These are phyloP conservation scores for Fistulifera solaris DNA, from an alignment of 108 stramenopile genomes.

Conservation along the genomic window DNA sequence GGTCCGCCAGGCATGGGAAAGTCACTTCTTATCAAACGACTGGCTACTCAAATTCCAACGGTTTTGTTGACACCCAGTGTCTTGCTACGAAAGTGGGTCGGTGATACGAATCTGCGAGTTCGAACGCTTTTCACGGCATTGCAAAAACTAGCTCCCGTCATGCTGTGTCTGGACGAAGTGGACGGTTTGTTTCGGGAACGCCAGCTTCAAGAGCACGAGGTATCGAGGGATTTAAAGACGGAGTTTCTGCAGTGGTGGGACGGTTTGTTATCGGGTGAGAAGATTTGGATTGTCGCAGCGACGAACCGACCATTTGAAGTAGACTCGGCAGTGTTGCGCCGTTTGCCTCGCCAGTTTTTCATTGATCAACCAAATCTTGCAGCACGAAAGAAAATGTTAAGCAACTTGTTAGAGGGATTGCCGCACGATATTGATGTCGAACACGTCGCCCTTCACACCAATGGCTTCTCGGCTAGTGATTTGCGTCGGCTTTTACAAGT, in stretches of 20 bases:
- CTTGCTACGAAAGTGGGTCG: slow-evolving; percentile 87
- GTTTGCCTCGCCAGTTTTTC: slow-evolving; percentile 75
- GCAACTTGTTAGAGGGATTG: slow-evolving; percentile 19
- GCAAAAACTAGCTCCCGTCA: slow-evolving; percentile 45
- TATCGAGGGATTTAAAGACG: slow-evolving; percentile 86
- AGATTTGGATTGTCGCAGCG: slow-evolving; percentile 64
- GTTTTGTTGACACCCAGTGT: slow-evolving; percentile 85
- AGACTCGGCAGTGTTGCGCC: slow-evolving; percentile 82
- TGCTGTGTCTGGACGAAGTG: slow-evolving; percentile 92
- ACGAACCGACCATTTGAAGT: slow-evolving; percentile 95
- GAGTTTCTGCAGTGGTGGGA: slow-evolving; percentile 97
- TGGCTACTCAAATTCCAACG: slow-evolving; percentile 79
- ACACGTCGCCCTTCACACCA: slow-evolving; percentile 29
- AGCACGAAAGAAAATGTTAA: slow-evolving; percentile 56
- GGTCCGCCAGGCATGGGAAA: slow-evolving; percentile 96
- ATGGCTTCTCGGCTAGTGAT: slow-evolving; percentile 63
- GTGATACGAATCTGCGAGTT: slow-evolving; percentile 89
- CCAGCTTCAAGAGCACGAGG: slow-evolving; percentile 80
- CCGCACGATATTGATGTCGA: slow-evolving; percentile 23
- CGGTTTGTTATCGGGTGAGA: slow-evolving; percentile 14
- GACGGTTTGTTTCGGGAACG: slow-evolving; percentile 86
- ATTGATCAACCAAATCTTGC: slow-evolving; percentile 75
- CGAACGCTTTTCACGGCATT: slow-evolving; percentile 86
- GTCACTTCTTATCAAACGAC: slow-evolving; percentile 65
- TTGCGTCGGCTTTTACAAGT: slow-evolving; percentile 54